phyloP scores from a whole-genome alignment of 805 yeast species.

The Maudiozyma turicensis region DNA sequence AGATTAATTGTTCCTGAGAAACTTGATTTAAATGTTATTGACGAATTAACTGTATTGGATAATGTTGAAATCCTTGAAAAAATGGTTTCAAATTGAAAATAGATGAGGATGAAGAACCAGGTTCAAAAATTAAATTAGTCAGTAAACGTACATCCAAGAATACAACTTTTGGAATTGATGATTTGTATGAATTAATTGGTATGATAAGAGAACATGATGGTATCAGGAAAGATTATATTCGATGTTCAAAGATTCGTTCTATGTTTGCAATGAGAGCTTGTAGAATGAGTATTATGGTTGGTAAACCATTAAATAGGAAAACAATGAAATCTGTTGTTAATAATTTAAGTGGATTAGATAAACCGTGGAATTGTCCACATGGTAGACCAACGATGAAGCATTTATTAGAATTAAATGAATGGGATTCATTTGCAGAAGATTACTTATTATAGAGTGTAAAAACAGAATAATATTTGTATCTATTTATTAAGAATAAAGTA shows the following conservation, averaged over 20 bases:
- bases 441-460: background rate
- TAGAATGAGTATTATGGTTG: slow-evolving; percentile 88
- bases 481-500: background rate
- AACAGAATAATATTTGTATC: background rate
- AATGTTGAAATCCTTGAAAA: slow-evolving; percentile 44
- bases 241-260: slow-evolving; percentile 69
- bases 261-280: slow-evolving; percentile 96
- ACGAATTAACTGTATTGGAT: slow-evolving; percentile 63
- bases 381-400: slow-evolving; percentile 97
- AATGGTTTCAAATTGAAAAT: slow-evolving; percentile 69
- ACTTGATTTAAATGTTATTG: slow-evolving; percentile 64
- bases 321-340: slow-evolving; percentile 63
- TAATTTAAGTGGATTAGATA: slow-evolving; percentile 61
- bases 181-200: slow-evolving; percentile 71
- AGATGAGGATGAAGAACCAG: slow-evolving; percentile 44
- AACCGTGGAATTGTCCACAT: slow-evolving; percentile 97
- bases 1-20: slow-evolving; percentile 49
- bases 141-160: slow-evolving; percentile 70
- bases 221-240: slow-evolving; percentile 25
- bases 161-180: slow-evolving; percentile 50
- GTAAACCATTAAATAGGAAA: slow-evolving; percentile 47
- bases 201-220: slow-evolving; percentile 50
- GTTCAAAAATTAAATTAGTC: slow-evolving; percentile 42
- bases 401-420: slow-evolving; percentile 44
- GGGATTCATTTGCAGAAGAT: slow-evolving; percentile 1